Evolutionary conservation across 225 moss, liverwort and hornwort genomes (phyloP).

Genomic region (Rhytidiadelphus loreus): DNA sequence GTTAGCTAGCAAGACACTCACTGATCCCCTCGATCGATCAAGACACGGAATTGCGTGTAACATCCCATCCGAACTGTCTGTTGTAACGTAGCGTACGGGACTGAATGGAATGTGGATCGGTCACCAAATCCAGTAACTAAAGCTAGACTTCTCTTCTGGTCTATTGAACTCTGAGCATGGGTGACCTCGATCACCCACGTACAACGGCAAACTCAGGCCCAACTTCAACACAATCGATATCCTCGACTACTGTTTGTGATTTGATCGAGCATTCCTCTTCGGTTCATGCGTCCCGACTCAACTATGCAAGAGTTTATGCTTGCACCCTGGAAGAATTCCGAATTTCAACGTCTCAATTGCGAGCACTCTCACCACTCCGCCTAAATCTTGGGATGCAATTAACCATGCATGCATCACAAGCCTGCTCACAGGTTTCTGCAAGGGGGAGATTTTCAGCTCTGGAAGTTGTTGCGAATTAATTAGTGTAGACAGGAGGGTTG

Average conservation of each 20-base stretch:
- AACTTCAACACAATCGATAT: background rate
- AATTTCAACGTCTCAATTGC: background rate
- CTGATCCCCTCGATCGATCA: background rate
- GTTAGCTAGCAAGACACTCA: background rate
- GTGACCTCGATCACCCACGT: background rate
- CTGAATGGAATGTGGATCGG: background rate
- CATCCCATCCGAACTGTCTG: background rate
- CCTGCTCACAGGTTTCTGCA: background rate
- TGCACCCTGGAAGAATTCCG: background rate
- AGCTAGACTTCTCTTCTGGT: background rate
- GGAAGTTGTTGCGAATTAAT: background rate
- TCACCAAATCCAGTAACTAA: background rate
- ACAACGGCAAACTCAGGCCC: background rate
- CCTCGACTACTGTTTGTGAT: background rate
- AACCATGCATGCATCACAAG: no score
- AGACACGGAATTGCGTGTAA: no score
- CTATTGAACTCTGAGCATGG: background rate
- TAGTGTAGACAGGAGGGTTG: background rate
- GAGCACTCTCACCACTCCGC: background rate
- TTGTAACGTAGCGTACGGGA: no score
- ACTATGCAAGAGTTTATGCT: background rate
- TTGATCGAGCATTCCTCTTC: background rate
- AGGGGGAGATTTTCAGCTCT: background rate
- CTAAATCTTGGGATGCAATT: background rate
- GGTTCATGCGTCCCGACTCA: background rate